Percentiles rank a stretch among this genome's conserved stretches.
These are phyloP conservation scores for Remersonia thermophila DNA, from an alignment of 2,329 filamentous ascomycete species.

Conservation along the genomic window DNA sequence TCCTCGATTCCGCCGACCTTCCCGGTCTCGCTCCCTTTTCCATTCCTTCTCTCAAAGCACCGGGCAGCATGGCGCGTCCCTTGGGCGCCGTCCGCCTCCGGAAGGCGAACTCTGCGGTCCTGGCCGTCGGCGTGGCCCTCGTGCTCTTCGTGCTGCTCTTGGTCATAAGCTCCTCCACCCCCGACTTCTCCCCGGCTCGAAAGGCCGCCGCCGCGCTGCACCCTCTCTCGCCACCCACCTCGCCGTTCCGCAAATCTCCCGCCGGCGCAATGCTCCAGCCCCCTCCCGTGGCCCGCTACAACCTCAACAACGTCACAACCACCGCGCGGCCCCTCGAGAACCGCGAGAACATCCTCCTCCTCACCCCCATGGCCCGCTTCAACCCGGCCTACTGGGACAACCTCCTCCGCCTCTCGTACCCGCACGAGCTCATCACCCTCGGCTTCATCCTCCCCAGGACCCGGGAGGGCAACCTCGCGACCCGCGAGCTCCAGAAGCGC, in stretches of 20 bases:
- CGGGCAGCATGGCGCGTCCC: conserved; percentile 38
- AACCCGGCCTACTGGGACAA: conserved; percentile 96
- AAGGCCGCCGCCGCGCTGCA: conserved; percentile 47
- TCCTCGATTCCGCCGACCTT: too few relatives aligned
- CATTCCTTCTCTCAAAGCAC: neutral
- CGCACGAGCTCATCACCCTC: conserved; percentile 86
- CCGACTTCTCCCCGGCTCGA: conserved; percentile 23
- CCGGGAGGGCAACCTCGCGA: conserved; percentile 80
- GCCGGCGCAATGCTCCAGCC: conserved; percentile 45
- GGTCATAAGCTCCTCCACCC: conserved; percentile 37
- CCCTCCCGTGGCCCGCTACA: conserved; percentile 82
- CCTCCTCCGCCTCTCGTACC: conserved; percentile 69
- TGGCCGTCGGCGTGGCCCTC: conserved; percentile 58
- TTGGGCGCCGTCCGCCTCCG: conserved; percentile 60
- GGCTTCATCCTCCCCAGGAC: conserved; percentile 95
- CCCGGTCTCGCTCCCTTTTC: too few relatives aligned
- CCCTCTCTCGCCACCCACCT: conserved; percentile 60
- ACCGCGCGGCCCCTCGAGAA: conserved; percentile 64
- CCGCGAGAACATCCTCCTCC: conserved; percentile 74
- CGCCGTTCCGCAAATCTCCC: conserved; percentile 54
- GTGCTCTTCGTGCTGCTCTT: conserved; percentile 61
- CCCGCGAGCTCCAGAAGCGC: conserved; percentile 67
- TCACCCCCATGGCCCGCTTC: conserved; percentile 87
- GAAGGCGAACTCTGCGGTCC: conserved; percentile 65
- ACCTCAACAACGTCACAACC: conserved; percentile 89